Evolutionary conservation across 139 green algal species (phyloP).

Genomic region (Chlorella sp.): DNA sequence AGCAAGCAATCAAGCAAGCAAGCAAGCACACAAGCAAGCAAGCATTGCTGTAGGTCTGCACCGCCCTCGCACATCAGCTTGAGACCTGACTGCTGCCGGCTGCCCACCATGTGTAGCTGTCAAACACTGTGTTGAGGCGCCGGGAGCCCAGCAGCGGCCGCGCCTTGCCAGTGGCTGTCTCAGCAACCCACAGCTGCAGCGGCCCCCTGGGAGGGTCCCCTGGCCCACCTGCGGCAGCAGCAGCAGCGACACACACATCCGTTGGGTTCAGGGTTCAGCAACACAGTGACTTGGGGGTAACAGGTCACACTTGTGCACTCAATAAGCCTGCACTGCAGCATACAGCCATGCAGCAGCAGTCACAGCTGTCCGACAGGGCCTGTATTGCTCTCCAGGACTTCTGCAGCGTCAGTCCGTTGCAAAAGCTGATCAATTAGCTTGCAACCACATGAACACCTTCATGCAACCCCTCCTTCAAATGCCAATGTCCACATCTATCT

Average conservation of each 20-base stretch:
- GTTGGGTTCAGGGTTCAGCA: no score
- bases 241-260: conserved; percentile 10
- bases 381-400: not conserved
- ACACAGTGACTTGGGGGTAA: no score
- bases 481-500: not conserved
- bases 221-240: conserved; percentile 25
- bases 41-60: no score
- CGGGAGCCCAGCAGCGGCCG: conserved; percentile 4
- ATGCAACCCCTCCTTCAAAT: not conserved
- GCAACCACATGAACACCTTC: not conserved
- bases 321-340: no score
- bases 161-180: conserved; percentile 46
- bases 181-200: conserved; percentile 83
- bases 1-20: no score
- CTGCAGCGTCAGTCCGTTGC: not conserved
- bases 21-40: no score
- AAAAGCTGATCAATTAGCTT: not conserved
- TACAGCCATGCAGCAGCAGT: not conserved
- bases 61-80: no score
- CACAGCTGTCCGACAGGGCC: not conserved
- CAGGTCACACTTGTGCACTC: no score
- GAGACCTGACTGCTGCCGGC: no score
- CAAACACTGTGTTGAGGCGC: conserved; percentile 49
- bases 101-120: no score
- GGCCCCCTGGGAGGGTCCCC: conserved; percentile 50